These are phyloP conservation scores for Forsythia suspensa DNA, from an alignment of 257 asterid species.

Conservation along the genomic window DNA sequence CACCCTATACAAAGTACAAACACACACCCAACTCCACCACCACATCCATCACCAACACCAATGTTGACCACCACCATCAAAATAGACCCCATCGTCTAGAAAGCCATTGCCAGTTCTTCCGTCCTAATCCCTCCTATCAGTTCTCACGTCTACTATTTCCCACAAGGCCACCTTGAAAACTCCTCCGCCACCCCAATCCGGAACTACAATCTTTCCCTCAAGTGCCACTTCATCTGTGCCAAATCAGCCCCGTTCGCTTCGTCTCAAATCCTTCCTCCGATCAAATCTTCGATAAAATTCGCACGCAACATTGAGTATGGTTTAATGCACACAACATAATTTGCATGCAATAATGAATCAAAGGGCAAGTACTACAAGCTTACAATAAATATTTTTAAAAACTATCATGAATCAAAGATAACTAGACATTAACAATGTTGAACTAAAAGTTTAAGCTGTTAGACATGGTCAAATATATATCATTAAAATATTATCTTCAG, in stretches of 20 bases:
- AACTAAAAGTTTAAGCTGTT: no score
- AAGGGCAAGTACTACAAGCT: neutral
- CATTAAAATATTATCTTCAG: no score
- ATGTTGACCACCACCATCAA: conserved; percentile 26
- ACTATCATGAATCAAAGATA: no score
- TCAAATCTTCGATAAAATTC: conserved; percentile 31
- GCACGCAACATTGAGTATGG: neutral
- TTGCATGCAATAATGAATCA: neutral
- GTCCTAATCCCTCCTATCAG: conserved; percentile 35
- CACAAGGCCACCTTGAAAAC: conserved; percentile 63
- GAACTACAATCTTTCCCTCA: neutral
- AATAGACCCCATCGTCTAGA: conserved; percentile 44
- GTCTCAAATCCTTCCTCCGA: conserved; percentile 37
- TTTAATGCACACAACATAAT: neutral
- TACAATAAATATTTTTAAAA: no score
- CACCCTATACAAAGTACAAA: no score
- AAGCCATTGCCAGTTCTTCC: conserved; percentile 46
- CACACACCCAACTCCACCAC: no score
- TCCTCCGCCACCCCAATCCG: neutral
- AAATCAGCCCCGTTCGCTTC: conserved; percentile 39
- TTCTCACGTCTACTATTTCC: conserved; percentile 58
- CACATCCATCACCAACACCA: neutral
- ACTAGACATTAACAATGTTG: no score
- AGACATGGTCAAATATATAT: no score
- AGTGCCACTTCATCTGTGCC: conserved; percentile 36